These are phyloP conservation scores for Melanogaster broomeanus DNA, from an alignment of 768 basidiomycete genomes.

Conservation along the genomic window DNA sequence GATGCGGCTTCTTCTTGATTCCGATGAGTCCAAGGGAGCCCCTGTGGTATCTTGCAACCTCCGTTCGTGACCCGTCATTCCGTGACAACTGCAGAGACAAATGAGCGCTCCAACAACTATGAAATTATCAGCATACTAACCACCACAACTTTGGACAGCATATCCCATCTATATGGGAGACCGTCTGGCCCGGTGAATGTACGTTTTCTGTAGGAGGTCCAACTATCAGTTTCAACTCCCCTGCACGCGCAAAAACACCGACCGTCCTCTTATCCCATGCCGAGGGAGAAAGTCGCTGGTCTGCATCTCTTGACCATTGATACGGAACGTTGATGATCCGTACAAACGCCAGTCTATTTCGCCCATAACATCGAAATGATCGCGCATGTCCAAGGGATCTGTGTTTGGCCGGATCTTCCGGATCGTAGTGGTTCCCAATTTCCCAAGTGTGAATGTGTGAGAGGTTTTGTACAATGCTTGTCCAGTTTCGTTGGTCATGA, in stretches of 20 bases:
- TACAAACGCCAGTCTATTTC: constrained; percentile 34
- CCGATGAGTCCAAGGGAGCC: constrained; percentile 17
- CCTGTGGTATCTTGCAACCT: too few species aligned
- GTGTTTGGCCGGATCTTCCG: constrained; percentile 18
- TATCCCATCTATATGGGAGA: too few species aligned
- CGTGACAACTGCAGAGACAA: constrained; percentile 10
- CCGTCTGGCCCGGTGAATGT: too few species aligned
- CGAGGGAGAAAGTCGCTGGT: too few species aligned
- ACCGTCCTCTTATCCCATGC: constrained; percentile 23
- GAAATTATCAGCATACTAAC: background rate
- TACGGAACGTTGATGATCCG: constrained; percentile 27
- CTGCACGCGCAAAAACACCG: constrained; percentile 13
- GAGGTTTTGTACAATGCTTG: constrained; percentile 27
- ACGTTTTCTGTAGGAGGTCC: too few species aligned
- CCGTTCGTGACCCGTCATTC: too few species aligned
- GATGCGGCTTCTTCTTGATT: constrained; percentile 4
- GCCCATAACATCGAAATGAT: constrained; percentile 31
- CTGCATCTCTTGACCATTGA: constrained; percentile 27
- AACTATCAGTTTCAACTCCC: too few species aligned
- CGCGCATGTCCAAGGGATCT: constrained; percentile 20
- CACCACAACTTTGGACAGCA: constrained; percentile 4
- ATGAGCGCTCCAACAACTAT: background rate
- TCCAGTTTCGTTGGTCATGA: constrained; percentile 22
- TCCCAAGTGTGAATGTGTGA: constrained; percentile 7
- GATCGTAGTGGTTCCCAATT: constrained; percentile 22